Evolutionary conservation across 306 rosid species (phyloP).

Genomic region (Purshia tridentata): DNA sequence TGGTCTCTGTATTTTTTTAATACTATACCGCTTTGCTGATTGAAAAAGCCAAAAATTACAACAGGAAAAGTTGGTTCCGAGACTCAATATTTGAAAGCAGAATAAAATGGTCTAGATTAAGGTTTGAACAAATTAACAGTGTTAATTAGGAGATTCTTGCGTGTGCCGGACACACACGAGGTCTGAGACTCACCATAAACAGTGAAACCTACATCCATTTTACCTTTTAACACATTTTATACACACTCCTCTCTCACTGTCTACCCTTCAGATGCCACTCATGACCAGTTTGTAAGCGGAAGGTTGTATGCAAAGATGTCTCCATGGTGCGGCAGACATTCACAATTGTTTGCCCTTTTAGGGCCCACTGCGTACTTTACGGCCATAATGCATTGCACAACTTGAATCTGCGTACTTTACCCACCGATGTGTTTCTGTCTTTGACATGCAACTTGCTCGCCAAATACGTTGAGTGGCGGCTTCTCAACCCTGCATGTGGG

Average conservation of each 20-base stretch:
- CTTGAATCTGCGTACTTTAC: conserved; percentile 22
- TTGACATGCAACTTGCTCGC: not conserved
- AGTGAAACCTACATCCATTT: too few species aligned
- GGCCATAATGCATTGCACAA: not conserved
- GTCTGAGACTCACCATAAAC: too few species aligned
- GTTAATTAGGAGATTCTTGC: not conserved
- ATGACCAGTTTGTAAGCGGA: too few species aligned
- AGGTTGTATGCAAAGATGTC: too few species aligned
- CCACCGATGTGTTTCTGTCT: conserved; percentile 2
- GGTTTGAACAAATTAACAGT: not conserved
- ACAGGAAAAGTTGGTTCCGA: not conserved
- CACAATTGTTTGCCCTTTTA: too few species aligned
- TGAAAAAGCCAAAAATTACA: conserved; percentile 2
- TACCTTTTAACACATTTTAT: too few species aligned
- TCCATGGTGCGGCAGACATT: too few species aligned
- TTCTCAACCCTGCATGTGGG: conserved; percentile 30
- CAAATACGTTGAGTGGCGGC: conserved; percentile 53
- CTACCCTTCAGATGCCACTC: too few species aligned
- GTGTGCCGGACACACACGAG: too few species aligned
- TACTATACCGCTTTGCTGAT: not conserved
- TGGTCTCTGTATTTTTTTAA: not conserved
- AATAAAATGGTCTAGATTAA: not conserved
- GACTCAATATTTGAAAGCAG: conserved; percentile 1
- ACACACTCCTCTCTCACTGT: too few species aligned
- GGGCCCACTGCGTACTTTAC: too few species aligned